Evolutionary conservation across 331 rosid species (phyloP).

Genomic region (Quercus phellos): DNA sequence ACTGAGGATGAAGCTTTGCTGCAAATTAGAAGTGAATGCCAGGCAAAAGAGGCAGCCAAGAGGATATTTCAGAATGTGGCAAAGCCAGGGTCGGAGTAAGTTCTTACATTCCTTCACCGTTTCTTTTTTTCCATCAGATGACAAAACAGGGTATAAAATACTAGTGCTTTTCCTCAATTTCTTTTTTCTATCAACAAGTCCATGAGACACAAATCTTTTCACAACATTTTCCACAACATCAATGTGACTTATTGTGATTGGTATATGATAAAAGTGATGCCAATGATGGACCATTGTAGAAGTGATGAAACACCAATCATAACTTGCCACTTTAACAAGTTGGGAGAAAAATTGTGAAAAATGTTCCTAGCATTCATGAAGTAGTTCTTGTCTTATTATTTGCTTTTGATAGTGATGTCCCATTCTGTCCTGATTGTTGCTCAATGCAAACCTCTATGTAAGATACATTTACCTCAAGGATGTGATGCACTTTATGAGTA

Average conservation of each 20-base stretch:
- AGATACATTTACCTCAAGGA: constrained; percentile 63
- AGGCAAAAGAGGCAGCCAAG: constrained; percentile 94
- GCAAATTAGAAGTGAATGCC: constrained; percentile 72
- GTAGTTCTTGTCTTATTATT: background rate
- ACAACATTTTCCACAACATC: too few relatives aligned
- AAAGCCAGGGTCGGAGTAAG: constrained; percentile 63
- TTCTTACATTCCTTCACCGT: constrained; percentile 3
- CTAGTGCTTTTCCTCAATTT: background rate
- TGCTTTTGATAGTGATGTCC: background rate
- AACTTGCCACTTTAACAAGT: too few relatives aligned
- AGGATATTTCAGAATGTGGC: constrained; percentile 85
- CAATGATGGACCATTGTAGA: too few relatives aligned
- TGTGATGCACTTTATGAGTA: constrained; percentile 75
- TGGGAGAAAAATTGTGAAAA: too few relatives aligned
- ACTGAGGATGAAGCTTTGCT: constrained; percentile 51
- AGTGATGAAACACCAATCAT: too few relatives aligned
- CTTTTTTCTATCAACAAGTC: background rate
- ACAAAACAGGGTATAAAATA: background rate
- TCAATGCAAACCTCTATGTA: background rate
- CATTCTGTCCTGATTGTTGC: background rate
- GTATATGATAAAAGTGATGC: too few relatives aligned
- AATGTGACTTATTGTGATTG: too few relatives aligned
- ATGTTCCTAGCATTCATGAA: background rate
- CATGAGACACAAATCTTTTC: too few relatives aligned
- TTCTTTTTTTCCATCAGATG: background rate